Evolutionary conservation across 306 rosid genomes (phyloP), one percentile per base, ranked within the genome.

Genomic region (Castanospermum australe): DNA sequence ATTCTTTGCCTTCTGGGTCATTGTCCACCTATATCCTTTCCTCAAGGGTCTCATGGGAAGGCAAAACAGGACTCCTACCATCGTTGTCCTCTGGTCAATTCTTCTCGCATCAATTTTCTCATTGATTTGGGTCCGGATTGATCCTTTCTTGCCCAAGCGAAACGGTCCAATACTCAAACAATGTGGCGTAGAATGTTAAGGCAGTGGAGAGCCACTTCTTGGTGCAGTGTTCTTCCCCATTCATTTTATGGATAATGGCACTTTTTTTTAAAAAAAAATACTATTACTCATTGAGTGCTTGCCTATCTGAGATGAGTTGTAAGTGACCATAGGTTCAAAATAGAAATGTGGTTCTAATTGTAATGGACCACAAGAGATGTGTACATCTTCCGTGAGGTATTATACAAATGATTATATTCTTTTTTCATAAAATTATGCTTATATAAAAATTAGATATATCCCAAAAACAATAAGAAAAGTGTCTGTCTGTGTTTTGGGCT

Each of bases 101-200:
- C 63, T 71, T 30, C 63, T 71, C 2, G 62, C 76, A 30, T 50
- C 63, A 17, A 71, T 50, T 13, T 52, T 71, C 63, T 50, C 76
- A 18, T 51, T 71, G 61, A 48, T 71, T 35, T 71, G 76, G 76
- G 76, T 71, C 48, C 47, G 76, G 63, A 71, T 71, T 0, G 76
- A 71, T 71, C 76, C 76, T 22, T 71, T 71, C 76, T 48, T 71
- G 48, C 62, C 76, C 76, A 71, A 71, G 73, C 73, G 44, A 67
- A 60, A 70, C 0, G 70, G 79, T 59, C 79, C 79, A 42, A 0
- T 76, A n/a, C 79, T 74, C 79, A 74, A 74, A 59, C 79, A 59
- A 45, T 74, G 79, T 44, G 79, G 79, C 11, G 70, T 74, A 25
- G 70, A 74, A 42, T 74, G 79, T 60, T 74, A 59, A 65, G 25